A percentile compares a stretch with the other conserved stretches of the same genome.
phyloP scores from a whole-genome alignment of 2,329 filamentous ascomycete genomes.

The Cadophora gregata region DNA sequence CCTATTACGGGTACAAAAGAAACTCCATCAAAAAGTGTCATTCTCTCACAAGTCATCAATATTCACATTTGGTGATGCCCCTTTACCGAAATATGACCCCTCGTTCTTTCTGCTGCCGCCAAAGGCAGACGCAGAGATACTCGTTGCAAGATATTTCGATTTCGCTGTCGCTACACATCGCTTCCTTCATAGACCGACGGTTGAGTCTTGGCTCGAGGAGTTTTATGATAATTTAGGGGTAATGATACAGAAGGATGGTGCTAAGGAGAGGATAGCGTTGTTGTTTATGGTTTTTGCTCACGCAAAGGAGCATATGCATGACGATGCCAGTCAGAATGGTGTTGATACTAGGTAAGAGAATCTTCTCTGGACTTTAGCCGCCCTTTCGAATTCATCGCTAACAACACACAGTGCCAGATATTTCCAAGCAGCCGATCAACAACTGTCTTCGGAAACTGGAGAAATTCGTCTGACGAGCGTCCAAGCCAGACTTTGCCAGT shows the following conservation, averaged over 20 bases:
- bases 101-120: slow-evolving; percentile 49
- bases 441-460: slow-evolving; percentile 44
- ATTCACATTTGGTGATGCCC: slow-evolving; percentile 44
- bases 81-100: slow-evolving; percentile 51
- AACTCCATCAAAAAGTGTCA: slow-evolving; percentile 50
- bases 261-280: slow-evolving; percentile 47
- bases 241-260: slow-evolving; percentile 49
- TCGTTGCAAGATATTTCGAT: slow-evolving; percentile 61
- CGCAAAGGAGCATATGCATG: slow-evolving; percentile 48
- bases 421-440: slow-evolving; percentile 42
- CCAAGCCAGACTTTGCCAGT: slow-evolving; percentile 49
- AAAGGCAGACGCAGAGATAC: slow-evolving; percentile 27
- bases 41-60: slow-evolving; percentile 49
- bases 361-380: not conserved
- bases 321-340: slow-evolving; percentile 3
- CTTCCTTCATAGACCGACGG: slow-evolving; percentile 60
- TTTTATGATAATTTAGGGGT: slow-evolving; percentile 53
- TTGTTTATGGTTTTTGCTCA: slow-evolving; percentile 60
- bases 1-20: slow-evolving; percentile 55
- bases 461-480: slow-evolving; percentile 46
- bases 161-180: slow-evolving; percentile 65
- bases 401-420: slow-evolving; percentile 35
- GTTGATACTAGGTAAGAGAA: slow-evolving; percentile 27
- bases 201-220: slow-evolving; percentile 55
- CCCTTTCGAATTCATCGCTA: not conserved